Evolutionary conservation across 371 early-diverging fungal genomes (phyloP).

Genomic region (Mucor sp.): DNA sequence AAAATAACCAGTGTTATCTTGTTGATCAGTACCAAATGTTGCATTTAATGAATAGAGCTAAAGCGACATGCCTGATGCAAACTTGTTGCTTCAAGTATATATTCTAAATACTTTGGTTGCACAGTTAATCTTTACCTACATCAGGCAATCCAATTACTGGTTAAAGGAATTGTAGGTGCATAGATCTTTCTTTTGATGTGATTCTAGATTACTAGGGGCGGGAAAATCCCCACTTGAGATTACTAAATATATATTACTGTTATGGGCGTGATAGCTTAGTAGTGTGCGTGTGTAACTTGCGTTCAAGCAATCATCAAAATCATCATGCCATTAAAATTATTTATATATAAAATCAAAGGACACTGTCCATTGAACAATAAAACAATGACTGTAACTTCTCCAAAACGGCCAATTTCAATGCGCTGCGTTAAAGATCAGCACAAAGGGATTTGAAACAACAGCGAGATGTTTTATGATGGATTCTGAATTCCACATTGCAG

Average conservation of each 20-base stretch:
- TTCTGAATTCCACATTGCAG: background rate
- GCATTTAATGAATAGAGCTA: background rate
- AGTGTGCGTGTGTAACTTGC: background rate
- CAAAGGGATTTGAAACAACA: background rate
- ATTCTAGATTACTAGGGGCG: background rate
- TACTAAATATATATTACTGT: background rate
- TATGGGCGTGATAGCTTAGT: background rate
- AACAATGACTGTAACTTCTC: too few relatives aligned
- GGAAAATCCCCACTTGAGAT: background rate
- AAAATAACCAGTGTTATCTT: background rate
- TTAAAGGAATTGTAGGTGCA: background rate
- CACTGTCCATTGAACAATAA: too few relatives aligned
- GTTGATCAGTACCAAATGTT: background rate
- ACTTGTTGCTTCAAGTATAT: background rate
- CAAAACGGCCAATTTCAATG: background rate
- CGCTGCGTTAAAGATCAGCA: too few relatives aligned
- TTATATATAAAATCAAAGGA: background rate
- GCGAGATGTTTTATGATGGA: background rate
- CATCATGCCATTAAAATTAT: background rate
- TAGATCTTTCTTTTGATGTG: background rate
- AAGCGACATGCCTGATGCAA: too few relatives aligned
- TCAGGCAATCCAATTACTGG: background rate
- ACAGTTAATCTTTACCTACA: background rate
- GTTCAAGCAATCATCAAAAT: background rate
- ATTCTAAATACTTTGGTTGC: background rate